These are phyloP conservation scores for Apostasia shenzhenica DNA, from an alignment of 106 monocot species.

Conservation along the genomic window DNA sequence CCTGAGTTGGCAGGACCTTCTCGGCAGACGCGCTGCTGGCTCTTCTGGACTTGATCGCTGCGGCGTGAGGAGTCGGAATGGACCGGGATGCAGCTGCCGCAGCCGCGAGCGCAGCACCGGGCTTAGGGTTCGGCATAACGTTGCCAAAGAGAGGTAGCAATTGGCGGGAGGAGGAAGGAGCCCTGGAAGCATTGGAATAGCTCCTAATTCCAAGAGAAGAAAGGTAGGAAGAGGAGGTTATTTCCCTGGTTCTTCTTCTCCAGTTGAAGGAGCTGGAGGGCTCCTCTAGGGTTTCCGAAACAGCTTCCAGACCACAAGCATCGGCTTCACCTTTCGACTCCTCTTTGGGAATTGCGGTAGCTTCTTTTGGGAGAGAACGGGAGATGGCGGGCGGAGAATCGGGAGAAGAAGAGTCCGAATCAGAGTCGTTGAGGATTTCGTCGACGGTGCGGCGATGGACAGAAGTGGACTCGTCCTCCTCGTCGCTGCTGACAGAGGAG, in stretches of 20 bases:
- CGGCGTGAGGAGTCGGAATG: constrained; percentile 63
- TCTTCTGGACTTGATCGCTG: constrained; percentile 64
- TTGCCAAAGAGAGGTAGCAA: constrained; percentile 54
- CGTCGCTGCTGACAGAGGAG: constrained; percentile 27
- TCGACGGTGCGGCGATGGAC: constrained; percentile 77
- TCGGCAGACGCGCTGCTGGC: constrained; percentile 13
- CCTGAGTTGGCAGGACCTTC: constrained; percentile 10
- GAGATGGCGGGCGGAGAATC: constrained; percentile 1
- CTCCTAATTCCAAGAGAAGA: constrained; percentile 32
- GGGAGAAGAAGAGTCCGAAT: constrained; percentile 5
- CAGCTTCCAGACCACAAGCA: background rate
- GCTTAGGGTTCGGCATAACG: constrained; percentile 55
- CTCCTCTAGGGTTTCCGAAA: constrained; percentile 20
- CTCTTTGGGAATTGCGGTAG: background rate
- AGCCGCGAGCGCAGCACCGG: constrained; percentile 87
- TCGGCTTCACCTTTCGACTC: background rate
- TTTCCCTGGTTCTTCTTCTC: constrained; percentile 22
- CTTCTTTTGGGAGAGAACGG: background rate
- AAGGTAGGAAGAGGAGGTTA: constrained; percentile 20
- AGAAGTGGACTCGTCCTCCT: constrained; percentile 12
- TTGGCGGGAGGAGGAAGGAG: constrained; percentile 11
- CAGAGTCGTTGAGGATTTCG: constrained; percentile 67
- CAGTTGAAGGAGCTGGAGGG: constrained; percentile 1
- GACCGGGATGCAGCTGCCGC: constrained; percentile 81
- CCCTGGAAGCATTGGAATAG: background rate